phyloP scores from a whole-genome alignment of 768 basidiomycete genomes.

The Daedaleopsis nitida region DNA sequence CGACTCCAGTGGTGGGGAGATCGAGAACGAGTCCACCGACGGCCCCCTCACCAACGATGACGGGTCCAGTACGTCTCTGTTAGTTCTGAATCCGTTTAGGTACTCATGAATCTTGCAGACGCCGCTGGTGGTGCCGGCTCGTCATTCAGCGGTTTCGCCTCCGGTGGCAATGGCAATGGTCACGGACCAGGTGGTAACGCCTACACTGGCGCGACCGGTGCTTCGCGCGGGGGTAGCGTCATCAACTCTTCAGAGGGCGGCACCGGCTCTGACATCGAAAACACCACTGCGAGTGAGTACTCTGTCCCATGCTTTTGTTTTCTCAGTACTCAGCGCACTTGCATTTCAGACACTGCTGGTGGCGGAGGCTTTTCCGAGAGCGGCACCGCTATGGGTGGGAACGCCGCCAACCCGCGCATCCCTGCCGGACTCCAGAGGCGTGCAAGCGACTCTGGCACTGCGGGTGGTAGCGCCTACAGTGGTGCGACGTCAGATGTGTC shows the following conservation, averaged over 20 bases:
- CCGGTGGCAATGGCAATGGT: conserved; percentile 23
- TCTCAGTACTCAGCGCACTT: background rate
- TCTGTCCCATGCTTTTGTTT: background rate
- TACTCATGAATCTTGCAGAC: conserved; percentile 8
- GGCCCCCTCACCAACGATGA: conserved; percentile 18
- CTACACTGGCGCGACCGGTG: conserved; percentile 18
- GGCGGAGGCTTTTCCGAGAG: conserved; percentile 22
- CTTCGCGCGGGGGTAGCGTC: conserved; percentile 19
- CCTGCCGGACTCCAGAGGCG: conserved; percentile 14
- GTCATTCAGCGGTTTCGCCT: conserved; percentile 21
- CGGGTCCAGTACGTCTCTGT: conserved; percentile 18
- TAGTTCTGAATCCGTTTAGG: background rate
- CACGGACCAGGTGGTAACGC: conserved; percentile 25
- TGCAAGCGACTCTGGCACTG: conserved; percentile 20
- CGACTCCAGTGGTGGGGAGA: conserved; percentile 24
- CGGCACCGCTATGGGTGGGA: conserved; percentile 21
- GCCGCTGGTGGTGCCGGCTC: conserved; percentile 18
- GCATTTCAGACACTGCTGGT: conserved; percentile 13
- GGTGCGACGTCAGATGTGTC: conserved; percentile 20
- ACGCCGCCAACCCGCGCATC: conserved; percentile 4
- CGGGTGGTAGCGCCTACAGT: conserved; percentile 27
- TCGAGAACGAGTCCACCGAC: conserved; percentile 14
- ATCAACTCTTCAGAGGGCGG: conserved; percentile 5
- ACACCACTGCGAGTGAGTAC: conserved; percentile 17
- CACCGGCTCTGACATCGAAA: conserved; percentile 5